Conservation (phyloP, 345 rosid genomes). For the Crucihimalaya himalaica region DNA sequence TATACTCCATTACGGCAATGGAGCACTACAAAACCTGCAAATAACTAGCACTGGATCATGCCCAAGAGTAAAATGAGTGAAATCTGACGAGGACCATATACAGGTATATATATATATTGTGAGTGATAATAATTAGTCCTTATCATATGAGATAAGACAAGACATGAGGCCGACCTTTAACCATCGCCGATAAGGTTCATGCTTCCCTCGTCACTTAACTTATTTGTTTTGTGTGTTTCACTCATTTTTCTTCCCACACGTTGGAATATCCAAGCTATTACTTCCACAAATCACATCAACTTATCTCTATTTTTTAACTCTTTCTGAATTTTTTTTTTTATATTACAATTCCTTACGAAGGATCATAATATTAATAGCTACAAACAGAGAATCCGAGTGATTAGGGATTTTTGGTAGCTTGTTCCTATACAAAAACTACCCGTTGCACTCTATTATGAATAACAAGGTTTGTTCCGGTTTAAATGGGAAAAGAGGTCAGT, state of each 20-base stretch:
- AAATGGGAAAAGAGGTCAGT: neutral
- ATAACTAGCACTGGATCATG: neutral
- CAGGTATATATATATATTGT: slow-evolving; percentile 7
- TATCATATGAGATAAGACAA: slow-evolving; percentile 17
- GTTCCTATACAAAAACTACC: neutral
- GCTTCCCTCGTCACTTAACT: neutral
- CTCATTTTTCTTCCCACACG: slow-evolving; percentile 1
- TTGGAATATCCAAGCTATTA: slow-evolving; percentile 15
- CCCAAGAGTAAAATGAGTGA: slow-evolving; percentile 26
- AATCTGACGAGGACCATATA: slow-evolving; percentile 43
- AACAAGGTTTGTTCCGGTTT: neutral
- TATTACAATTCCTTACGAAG: neutral
- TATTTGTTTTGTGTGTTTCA: neutral
- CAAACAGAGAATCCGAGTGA: too few relatives aligned
- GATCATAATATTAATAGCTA: too few relatives aligned
- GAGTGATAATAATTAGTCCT: neutral
- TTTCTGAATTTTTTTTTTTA: neutral
- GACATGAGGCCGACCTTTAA: slow-evolving; percentile 26
- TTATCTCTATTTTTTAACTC: neutral
- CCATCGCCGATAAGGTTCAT: neutral
- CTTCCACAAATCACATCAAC: slow-evolving; percentile 4
- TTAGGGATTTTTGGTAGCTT: neutral
- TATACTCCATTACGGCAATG: neutral
- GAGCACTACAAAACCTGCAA: neutral
- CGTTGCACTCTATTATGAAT: neutral